Conservation (phyloP, 768 basidiomycete genomes). For the Daedaleopsis nitida region DNA sequence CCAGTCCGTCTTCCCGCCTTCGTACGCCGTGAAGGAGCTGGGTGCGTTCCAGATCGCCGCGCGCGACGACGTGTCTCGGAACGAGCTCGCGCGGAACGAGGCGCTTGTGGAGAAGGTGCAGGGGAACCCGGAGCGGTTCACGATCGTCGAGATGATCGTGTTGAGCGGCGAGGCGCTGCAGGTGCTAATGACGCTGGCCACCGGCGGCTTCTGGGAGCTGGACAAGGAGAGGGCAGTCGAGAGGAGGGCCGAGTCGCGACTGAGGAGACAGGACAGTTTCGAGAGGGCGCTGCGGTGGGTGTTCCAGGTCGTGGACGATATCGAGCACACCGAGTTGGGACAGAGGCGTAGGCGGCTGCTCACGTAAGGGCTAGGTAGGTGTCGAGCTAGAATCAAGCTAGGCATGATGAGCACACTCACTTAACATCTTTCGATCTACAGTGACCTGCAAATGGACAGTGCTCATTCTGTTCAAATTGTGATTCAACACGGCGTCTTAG, state of each 20-base stretch:
- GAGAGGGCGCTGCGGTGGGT: background rate
- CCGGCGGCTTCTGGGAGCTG: constrained; percentile 32
- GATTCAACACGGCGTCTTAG: too few species aligned
- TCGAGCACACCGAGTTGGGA: background rate
- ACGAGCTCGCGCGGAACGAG: constrained; percentile 40
- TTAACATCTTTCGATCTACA: too few species aligned
- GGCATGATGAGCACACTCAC: too few species aligned
- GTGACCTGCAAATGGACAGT: too few species aligned
- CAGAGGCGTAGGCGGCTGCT: background rate
- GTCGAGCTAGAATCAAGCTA: background rate
- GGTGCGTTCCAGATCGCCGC: constrained; percentile 9
- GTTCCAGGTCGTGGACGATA: background rate
- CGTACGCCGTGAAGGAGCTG: constrained; percentile 32
- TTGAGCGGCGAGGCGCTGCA: constrained; percentile 32
- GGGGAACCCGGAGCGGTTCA: constrained; percentile 34
- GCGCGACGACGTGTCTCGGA: constrained; percentile 24
- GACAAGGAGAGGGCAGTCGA: background rate
- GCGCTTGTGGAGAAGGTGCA: constrained; percentile 38
- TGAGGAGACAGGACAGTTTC: background rate
- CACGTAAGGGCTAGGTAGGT: background rate
- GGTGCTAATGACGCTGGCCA: constrained; percentile 34
- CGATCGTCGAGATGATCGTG: constrained; percentile 37
- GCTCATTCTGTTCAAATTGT: too few species aligned
- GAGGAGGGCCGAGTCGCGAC: background rate
- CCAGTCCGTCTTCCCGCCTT: constrained; percentile 34